phyloP scores from a whole-genome alignment of 306 rosid genomes.

The Dryas octopetala region DNA sequence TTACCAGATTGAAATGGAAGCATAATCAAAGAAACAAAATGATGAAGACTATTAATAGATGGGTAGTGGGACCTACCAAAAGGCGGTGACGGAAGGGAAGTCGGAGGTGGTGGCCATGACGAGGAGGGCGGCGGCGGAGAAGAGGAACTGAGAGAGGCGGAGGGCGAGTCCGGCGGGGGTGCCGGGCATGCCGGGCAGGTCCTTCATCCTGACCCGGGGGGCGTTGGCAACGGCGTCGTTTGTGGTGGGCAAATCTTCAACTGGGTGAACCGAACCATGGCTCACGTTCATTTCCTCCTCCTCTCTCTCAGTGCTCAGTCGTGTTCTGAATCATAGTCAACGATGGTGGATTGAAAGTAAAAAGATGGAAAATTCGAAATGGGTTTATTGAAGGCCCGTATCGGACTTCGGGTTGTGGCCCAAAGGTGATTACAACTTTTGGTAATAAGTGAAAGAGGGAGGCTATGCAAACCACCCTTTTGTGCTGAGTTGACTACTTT shows the following conservation, averaged over 20 bases:
- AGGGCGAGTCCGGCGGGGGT: conserved; percentile 70
- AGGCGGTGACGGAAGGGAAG: conserved; percentile 89
- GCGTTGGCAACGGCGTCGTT: conserved; percentile 45
- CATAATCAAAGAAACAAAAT: neutral
- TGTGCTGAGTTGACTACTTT: too few species aligned
- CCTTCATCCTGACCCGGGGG: conserved; percentile 77
- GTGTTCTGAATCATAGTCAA: neutral
- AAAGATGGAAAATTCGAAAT: too few species aligned
- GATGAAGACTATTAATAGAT: too few species aligned
- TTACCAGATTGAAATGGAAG: neutral
- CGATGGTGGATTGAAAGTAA: neutral
- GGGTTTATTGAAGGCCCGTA: too few species aligned
- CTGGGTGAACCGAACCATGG: conserved; percentile 87
- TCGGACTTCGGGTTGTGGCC: too few species aligned
- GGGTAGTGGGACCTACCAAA: conserved; percentile 44
- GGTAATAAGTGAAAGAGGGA: too few species aligned
- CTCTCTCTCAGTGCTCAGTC: neutral
- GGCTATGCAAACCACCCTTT: too few species aligned
- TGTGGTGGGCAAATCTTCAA: conserved; percentile 54
- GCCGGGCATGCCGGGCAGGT: conserved; percentile 91
- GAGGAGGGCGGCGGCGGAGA: conserved; percentile 65
- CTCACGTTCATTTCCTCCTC: conserved; percentile 75
- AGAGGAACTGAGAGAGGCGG: conserved; percentile 61
- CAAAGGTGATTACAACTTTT: too few species aligned
- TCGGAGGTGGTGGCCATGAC: conserved; percentile 82